Conservation (phyloP, 75 land plant species). For the Ceratopteris richardii region DNA sequence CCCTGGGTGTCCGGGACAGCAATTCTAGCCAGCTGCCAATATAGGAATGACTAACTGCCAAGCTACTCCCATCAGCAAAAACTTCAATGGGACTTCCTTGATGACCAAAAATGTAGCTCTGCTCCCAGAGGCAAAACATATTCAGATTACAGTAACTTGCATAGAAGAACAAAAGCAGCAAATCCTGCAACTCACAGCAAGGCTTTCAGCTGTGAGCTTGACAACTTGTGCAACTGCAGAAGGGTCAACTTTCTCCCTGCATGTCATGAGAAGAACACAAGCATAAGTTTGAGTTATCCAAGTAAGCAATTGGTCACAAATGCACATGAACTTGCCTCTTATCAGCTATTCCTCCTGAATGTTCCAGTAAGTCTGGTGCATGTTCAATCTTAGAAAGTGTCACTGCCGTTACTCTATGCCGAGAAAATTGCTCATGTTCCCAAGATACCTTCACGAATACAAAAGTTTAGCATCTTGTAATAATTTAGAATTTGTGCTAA, state of each 20-base stretch:
- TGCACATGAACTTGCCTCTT: constrained; percentile 40
- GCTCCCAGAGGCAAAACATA: constrained; percentile 15
- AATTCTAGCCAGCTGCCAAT: constrained; percentile 66
- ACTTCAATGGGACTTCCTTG: constrained; percentile 60
- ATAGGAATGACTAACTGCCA: constrained; percentile 73
- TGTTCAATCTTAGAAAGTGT: constrained; percentile 76
- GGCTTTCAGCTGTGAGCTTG: constrained; percentile 92
- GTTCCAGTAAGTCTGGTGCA: constrained; percentile 69
- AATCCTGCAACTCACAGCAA: constrained; percentile 54
- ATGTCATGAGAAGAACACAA: too few relatives aligned
- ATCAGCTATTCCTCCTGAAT: constrained; percentile 67
- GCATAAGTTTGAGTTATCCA: too few relatives aligned
- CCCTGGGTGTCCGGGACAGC: constrained; percentile 81
- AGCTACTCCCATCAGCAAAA: constrained; percentile 73
- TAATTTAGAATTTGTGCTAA: not conserved
- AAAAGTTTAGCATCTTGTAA: too few relatives aligned
- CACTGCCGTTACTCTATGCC: constrained; percentile 85
- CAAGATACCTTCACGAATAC: constrained; percentile 78
- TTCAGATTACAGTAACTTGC: not conserved
- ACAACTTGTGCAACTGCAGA: constrained; percentile 43
- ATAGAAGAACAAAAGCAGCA: not conserved
- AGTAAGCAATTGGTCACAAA: not conserved
- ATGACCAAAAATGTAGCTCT: constrained; percentile 88
- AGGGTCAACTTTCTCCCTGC: constrained; percentile 60
- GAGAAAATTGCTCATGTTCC: constrained; percentile 99